phyloP scores from a whole-genome alignment of 371 early-diverging fungal species.

The Mucor circinelloides region DNA sequence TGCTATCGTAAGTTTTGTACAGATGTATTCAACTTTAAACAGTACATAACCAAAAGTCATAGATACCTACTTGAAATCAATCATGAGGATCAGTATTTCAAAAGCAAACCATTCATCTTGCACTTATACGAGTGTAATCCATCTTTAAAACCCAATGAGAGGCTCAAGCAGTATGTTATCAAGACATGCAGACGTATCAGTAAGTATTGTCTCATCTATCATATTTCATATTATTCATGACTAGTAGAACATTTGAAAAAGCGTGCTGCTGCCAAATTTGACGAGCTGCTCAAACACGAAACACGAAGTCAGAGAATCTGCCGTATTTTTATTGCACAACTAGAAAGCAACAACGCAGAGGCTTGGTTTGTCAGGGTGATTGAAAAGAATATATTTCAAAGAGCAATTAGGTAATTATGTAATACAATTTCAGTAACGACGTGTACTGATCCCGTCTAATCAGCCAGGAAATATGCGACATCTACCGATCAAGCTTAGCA shows the following conservation, averaged over 20 bases:
- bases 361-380: not conserved
- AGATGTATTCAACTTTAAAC: not conserved
- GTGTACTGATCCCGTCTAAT: not conserved
- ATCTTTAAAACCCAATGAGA: not conserved
- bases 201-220: not conserved
- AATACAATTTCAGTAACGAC: not conserved
- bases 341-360: slow-evolving; percentile 1
- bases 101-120: not conserved
- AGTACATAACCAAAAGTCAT: not conserved
- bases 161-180: not conserved
- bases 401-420: slow-evolving; percentile 4
- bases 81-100: not conserved
- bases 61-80: slow-evolving; percentile 5
- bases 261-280: not conserved
- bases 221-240: not conserved
- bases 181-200: not conserved
- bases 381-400: not conserved
- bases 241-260: not conserved
- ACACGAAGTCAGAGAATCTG: not conserved
- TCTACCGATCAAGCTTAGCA: not conserved
- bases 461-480: not conserved
- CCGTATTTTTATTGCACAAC: not conserved
- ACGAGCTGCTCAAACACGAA: not conserved
- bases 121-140: slow-evolving; percentile 3
- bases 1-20: slow-evolving; percentile 8